These are phyloP conservation scores for Russula virescens DNA, from an alignment of 768 basidiomycete genomes.

Conservation along the genomic window DNA sequence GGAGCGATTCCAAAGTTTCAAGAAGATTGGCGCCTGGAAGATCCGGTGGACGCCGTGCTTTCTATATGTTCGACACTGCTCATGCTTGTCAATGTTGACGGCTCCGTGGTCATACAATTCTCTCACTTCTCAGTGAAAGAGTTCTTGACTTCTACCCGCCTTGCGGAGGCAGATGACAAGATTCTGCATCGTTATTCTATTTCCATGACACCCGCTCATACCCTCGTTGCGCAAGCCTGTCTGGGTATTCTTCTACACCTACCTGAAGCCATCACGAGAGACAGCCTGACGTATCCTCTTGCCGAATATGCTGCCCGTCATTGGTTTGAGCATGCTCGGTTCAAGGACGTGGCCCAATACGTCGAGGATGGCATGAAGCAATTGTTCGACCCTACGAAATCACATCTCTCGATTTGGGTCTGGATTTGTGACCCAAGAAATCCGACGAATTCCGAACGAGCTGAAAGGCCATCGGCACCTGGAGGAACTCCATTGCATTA, in stretches of 20 bases:
- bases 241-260: neutral
- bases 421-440: neutral
- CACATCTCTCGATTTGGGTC: neutral
- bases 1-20: neutral
- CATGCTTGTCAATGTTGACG: neutral
- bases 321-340: neutral
- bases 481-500: too few relatives aligned
- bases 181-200: neutral
- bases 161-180: neutral
- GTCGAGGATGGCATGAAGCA: neutral
- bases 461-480: neutral
- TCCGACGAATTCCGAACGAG: neutral
- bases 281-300: neutral
- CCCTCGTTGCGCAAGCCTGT: neutral
- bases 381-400: neutral
- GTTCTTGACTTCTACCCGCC: neutral
- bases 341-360: neutral
- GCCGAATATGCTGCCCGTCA: neutral
- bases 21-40: neutral
- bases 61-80: neutral
- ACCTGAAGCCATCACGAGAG: neutral
- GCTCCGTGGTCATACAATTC: neutral
- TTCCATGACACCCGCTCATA: neutral
- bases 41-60: neutral
- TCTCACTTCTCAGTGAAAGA: neutral